Evolutionary conservation across 768 basidiomycete species (phyloP), one percentile per base, ranked within the genome.

Genomic region (Tulasnella sp.): DNA sequence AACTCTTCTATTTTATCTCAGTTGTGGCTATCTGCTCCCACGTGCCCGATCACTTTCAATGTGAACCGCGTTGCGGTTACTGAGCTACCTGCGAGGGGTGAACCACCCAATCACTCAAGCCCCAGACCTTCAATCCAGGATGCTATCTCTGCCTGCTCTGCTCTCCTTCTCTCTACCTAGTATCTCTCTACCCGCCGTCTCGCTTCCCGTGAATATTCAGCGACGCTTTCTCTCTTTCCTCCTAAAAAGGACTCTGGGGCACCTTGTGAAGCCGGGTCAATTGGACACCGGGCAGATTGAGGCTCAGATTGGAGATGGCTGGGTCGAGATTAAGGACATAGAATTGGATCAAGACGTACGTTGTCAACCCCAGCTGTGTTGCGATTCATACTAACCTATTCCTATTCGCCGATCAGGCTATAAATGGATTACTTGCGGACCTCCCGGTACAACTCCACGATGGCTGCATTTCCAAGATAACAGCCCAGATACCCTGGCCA

Each of bases 241-340:
- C 54, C 78, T 97, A 63, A 86, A 83, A 76, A 84, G 83, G 67
- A 78, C 81, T 7, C 74, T 97, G 0, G 94, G 94, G 10, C 86
- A 86, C 68, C 78, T 96, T 62, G 78, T 97, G 56, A 87, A 85
- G 69, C 88, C 88, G 9, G 93, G 90, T 15, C 92, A 93, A 67
- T 80, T 96, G 60, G 88, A 96, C 72, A 76, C 81, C 53, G 79
- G 84, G 58, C 84, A 90, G 72, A 85, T 96, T 66, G 90, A 95
- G 66, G 87, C 90, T 27, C 90, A 95, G 72, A 85, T 97, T 66
- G 86, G 89, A n/a, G 86, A 85, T 43, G 94, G 94, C 17, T 85
- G 80, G 69, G 82, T 96, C 3, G 88, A 92, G 71, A 79, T 97
- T 38, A 84, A 84, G 63, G 83, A 91, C 67, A 74, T 96, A 58